These are phyloP conservation scores for Viola pubescens DNA, from an alignment of 441 rosid genomes.

Conservation along the genomic window DNA sequence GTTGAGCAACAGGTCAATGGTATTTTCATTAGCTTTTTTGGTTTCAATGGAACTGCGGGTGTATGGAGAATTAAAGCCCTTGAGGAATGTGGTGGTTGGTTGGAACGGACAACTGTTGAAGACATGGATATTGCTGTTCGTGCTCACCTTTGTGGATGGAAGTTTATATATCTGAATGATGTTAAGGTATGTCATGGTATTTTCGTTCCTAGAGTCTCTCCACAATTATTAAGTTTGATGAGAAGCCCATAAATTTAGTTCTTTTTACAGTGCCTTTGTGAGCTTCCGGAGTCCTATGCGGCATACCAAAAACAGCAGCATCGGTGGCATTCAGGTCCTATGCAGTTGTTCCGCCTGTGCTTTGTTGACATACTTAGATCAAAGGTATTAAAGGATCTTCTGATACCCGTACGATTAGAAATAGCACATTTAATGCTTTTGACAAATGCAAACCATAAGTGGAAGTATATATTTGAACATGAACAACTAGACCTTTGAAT, in stretches of 20 bases:
- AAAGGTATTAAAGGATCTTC: conserved; percentile 38
- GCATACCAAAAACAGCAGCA: conserved; percentile 95
- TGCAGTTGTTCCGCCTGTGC: conserved; percentile 87
- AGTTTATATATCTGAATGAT: conserved; percentile 74
- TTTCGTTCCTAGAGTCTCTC: conserved; percentile 1
- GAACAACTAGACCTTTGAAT: not conserved
- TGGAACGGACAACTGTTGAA: conserved; percentile 85
- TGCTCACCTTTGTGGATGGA: conserved; percentile 95
- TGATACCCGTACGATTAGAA: not conserved
- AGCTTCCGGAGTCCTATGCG: conserved; percentile 94
- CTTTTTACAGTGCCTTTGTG: conserved; percentile 74
- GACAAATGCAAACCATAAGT: not conserved
- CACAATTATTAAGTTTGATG: not conserved
- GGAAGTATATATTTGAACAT: conserved; percentile 2
- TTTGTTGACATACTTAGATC: conserved; percentile 71
- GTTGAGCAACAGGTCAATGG: conserved; percentile 95
- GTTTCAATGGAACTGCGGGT: conserved; percentile 93
- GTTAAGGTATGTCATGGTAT: conserved; percentile 47
- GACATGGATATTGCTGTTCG: conserved; percentile 92
- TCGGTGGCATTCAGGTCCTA: conserved; percentile 99
- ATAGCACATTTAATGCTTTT: not conserved
- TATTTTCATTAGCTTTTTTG: conserved; percentile 73
- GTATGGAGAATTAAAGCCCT: conserved; percentile 93
- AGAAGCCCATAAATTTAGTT: not conserved
- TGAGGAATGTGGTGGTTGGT: conserved; percentile 91